phyloP scores from a whole-genome alignment of 257 asterid species.

The Ligustrum vulgare region DNA sequence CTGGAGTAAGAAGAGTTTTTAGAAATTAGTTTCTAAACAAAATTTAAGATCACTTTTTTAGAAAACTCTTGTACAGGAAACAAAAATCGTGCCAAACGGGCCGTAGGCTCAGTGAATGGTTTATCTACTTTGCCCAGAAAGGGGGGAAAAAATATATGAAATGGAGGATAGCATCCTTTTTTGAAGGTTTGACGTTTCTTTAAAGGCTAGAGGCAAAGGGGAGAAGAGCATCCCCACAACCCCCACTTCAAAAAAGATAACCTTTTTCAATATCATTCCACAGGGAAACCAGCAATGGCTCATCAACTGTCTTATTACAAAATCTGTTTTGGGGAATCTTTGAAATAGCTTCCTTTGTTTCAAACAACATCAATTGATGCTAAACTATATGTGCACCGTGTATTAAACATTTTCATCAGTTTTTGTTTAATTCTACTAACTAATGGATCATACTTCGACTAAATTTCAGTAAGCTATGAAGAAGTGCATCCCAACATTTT shows the following conservation, averaged over 20 bases:
- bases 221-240: neutral
- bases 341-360: neutral
- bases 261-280: neutral
- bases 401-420: too few relatives aligned
- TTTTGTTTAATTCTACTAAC: neutral
- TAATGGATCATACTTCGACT: neutral
- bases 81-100: too few relatives aligned
- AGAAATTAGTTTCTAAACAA: too few relatives aligned
- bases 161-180: neutral
- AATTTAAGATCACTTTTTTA: too few relatives aligned
- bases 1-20: too few relatives aligned
- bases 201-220: neutral
- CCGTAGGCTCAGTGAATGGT: neutral
- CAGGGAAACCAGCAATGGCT: neutral
- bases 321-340: neutral
- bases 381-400: too few relatives aligned
- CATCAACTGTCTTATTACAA: neutral
- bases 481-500: neutral
- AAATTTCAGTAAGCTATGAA: neutral
- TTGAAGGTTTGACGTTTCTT: neutral
- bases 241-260: neutral
- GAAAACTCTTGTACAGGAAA: too few relatives aligned
- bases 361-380: neutral
- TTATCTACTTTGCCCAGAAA: neutral
- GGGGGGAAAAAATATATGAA: neutral